Base-by-base conservation (phyloP, 306 rosid species). In the Lupinus albus region DNA sequence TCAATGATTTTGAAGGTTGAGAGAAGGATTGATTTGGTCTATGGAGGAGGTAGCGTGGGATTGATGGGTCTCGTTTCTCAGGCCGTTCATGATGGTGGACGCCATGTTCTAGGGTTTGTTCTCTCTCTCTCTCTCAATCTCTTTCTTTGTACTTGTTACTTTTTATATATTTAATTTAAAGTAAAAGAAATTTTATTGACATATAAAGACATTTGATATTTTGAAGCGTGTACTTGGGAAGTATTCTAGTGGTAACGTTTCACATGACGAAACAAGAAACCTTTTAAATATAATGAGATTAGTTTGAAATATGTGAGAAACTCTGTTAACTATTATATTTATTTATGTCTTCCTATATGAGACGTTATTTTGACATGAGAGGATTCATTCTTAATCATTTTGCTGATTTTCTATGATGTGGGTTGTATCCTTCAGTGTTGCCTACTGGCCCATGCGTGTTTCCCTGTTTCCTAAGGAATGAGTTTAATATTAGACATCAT, bases 31-130 rank as follows among this genome's bases (percentile, higher is more conserved):
- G 94, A 94, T 88, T 80, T 94, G 79, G 99, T 94, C 49, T 94
- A 94, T 72, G 99, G 99, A 69, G 99, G 99, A 74, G 99, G 99
- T 70, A 94, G 99, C 87, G 92, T 94, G 91, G 99, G 99, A 42
- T 50, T 91, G 82, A 91, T 91, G 99, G 99, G 99, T 70, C 95
- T 94, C 17, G 92, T 94, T 88, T 94, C 99, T 79, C 97, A 88
- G 91, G 99, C 97, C 28, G 99, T 91, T 82, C 99, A 91, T 94
- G 99, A 94, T 94, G 99, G 99, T 64, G 99, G 99, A 67, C 99
- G 97, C 61, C 97, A 94, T 91, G 99, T 94, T 80, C 84, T 94
- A 71, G 97, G 99, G 99, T 94, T 78, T 79, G 84, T 83, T 49
- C 60, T 71, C 57, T 21, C 61, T 74, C 56, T n/a, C n/a, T 69